Evolutionary conservation across 108 stramenopile species (phyloP), one percentile per base, ranked within the genome.

Genomic region (Skeletonema potamos): DNA sequence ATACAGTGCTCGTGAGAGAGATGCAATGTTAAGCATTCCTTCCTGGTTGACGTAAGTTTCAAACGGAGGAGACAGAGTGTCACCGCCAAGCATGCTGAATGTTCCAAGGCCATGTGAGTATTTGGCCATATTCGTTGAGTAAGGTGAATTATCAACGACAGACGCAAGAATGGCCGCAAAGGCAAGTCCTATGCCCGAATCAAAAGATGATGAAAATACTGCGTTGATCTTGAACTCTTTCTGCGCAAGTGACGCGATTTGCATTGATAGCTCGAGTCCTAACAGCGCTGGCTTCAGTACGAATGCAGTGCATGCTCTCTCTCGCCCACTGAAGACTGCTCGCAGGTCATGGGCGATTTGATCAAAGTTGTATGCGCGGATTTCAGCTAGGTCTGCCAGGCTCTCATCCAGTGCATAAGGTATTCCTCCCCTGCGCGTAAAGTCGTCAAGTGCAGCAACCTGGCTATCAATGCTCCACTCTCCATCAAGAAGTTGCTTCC

Each of bases 201-300:
- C 93, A 73, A 94, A 90, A 0, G 85, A 87, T 8, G 87, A 89
- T 4, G 91, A 88, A 56, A 92, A 89, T 1, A 91, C 88, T 6
- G 81, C 86, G 51, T 84, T 76, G 27, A 94, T 83, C 27, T 76
- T 62, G 41, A 94, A 82, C 44, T 94, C 85, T 17, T 78, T 27
- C 29, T 86, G 77, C 7, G 85, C 89, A 44, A 90, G 65, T 11
- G 84, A 77, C 61, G 91, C 89, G 9, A 94, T 56, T 30, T 66
- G 79, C 65, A 88, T 72, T 2, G 91, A 87, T 24, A 86, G 79
- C 56, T 92, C 95, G 3, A 96, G 51, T 2, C 95, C 95, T 27
- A 96, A 79, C 10, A 96, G 65, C 4, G 91, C 79, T 4, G 95
- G 95, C 74, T 96, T 96, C 39, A 92, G 69, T 8, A 96, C 86